A percentile compares a stretch with the other conserved stretches of the same genome.
These are phyloP conservation scores for Epichloe hybrida DNA, from an alignment of 2,329 filamentous ascomycete species.

Conservation along the genomic window DNA sequence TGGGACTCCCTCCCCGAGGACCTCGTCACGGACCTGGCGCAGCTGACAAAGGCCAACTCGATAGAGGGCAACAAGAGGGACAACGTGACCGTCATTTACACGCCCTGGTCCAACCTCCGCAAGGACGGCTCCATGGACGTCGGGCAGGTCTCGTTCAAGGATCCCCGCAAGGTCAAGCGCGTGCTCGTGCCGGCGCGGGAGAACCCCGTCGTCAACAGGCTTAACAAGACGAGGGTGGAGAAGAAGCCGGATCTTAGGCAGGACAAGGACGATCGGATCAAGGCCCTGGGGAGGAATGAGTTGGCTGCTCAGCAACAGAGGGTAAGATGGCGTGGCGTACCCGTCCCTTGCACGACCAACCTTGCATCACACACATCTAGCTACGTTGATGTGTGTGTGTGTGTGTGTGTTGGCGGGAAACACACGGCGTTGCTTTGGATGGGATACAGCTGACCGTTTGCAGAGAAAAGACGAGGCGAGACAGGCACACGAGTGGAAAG, in stretches of 20 bases:
- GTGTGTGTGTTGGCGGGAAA: too few relatives aligned
- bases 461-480: conserved; percentile 66
- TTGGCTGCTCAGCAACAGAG: conserved; percentile 46
- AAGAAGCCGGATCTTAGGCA: conserved; percentile 70
- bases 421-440: too few relatives aligned
- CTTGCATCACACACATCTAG: conserved; percentile 1
- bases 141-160: conserved; percentile 90
- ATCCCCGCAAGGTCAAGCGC: conserved; percentile 71
- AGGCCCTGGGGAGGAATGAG: conserved; percentile 59
- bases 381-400: too few relatives aligned
- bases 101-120: conserved; percentile 89
- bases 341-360: too few relatives aligned
- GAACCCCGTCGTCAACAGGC: conserved; percentile 87
- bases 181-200: conserved; percentile 68
- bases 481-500: conserved; percentile 65
- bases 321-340: conserved; percentile 26
- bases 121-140: conserved; percentile 94
- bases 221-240: conserved; percentile 93
- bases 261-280: conserved; percentile 66
- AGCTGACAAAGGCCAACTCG: conserved; percentile 96
- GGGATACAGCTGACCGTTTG: neutral
- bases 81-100: conserved; percentile 93
- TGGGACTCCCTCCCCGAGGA: conserved; percentile 73
- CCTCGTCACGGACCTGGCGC: conserved; percentile 78
- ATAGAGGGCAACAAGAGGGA: conserved; percentile 99